phyloP scores from a whole-genome alignment of 495 filamentous ascomycete genomes.

The Geoglossum glabrum region DNA sequence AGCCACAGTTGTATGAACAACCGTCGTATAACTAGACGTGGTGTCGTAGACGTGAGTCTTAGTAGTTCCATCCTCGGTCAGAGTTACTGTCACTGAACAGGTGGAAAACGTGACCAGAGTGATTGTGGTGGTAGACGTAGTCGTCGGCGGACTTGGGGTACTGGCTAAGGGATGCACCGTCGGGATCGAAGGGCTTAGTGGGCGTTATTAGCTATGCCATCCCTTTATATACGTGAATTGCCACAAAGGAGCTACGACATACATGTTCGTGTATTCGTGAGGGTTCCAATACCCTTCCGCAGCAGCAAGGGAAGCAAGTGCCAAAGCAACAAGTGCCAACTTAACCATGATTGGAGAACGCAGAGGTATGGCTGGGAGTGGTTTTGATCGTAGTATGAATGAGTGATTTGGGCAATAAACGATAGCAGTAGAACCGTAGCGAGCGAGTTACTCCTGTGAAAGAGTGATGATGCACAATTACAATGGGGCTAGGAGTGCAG shows the following conservation, averaged over 20 bases:
- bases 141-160: constrained; percentile 18
- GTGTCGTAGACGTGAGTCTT: constrained; percentile 10
- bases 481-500: neutral
- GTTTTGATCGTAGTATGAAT: constrained; percentile 2
- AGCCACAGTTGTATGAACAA: neutral
- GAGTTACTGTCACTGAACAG: constrained; percentile 8
- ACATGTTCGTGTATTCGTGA: constrained; percentile 14
- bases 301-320: constrained; percentile 9
- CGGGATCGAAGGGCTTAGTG: constrained; percentile 6
- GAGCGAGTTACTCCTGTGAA: constrained; percentile 15
- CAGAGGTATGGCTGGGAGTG: neutral
- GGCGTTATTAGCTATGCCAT: constrained; percentile 7
- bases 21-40: constrained; percentile 8
- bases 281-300: constrained; percentile 7
- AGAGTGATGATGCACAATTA: neutral
- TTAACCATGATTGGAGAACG: constrained; percentile 11
- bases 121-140: constrained; percentile 1
- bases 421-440: constrained; percentile 16
- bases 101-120: constrained; percentile 4
- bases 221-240: neutral
- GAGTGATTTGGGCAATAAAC: constrained; percentile 7
- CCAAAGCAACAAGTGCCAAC: constrained; percentile 12
- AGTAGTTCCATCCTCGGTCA: constrained; percentile 5
- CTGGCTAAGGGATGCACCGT: constrained; percentile 10
- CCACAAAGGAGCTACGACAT: constrained; percentile 7